A percentile compares a stretch with the other conserved stretches of the same genome.
These are phyloP conservation scores for Piloderma croceum DNA, from an alignment of 768 basidiomycete species.

Conservation along the genomic window DNA sequence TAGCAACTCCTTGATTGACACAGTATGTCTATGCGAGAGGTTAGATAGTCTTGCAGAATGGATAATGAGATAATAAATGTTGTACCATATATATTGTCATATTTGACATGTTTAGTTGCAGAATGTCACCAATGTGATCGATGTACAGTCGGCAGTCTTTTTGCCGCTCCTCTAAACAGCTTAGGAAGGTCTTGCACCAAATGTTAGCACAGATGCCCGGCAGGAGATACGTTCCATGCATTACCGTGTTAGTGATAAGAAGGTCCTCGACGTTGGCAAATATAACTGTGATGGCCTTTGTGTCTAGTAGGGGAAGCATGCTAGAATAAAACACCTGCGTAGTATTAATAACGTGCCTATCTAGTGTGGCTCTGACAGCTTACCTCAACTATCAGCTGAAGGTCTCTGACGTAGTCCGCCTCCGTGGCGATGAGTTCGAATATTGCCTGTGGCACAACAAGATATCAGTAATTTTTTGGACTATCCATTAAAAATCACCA, in stretches of 20 bases:
- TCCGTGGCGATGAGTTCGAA: slow-evolving; percentile 95
- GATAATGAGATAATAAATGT: slow-evolving; percentile 2
- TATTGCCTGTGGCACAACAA: slow-evolving; percentile 53
- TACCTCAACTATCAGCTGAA: slow-evolving; percentile 90
- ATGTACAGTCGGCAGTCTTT: slow-evolving; percentile 89
- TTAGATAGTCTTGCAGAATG: no score
- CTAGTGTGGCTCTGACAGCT: slow-evolving; percentile 9
- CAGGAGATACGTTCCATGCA: slow-evolving; percentile 15
- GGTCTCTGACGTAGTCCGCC: slow-evolving; percentile 79
- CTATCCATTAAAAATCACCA: slow-evolving; percentile 5
- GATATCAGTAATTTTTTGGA: neutral
- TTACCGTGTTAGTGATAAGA: slow-evolving; percentile 80
- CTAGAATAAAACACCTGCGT: slow-evolving; percentile 79
- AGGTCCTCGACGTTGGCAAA: slow-evolving; percentile 96
- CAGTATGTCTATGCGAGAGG: slow-evolving; percentile 67
- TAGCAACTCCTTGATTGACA: slow-evolving; percentile 77
- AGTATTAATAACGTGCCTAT: slow-evolving; percentile 2
- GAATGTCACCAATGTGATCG: slow-evolving; percentile 81
- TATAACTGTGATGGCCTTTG: slow-evolving; percentile 72
- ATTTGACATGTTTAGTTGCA: slow-evolving; percentile 66
- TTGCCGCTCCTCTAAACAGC: slow-evolving; percentile 86
- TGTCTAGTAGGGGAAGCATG: slow-evolving; percentile 64
- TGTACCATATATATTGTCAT: slow-evolving; percentile 78
- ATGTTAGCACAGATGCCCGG: slow-evolving; percentile 3
- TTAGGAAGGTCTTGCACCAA: slow-evolving; percentile 62